Base-by-base conservation (phyloP, 2,329 filamentous ascomycete species). In the Pseudogymnoascus sp. region DNA sequence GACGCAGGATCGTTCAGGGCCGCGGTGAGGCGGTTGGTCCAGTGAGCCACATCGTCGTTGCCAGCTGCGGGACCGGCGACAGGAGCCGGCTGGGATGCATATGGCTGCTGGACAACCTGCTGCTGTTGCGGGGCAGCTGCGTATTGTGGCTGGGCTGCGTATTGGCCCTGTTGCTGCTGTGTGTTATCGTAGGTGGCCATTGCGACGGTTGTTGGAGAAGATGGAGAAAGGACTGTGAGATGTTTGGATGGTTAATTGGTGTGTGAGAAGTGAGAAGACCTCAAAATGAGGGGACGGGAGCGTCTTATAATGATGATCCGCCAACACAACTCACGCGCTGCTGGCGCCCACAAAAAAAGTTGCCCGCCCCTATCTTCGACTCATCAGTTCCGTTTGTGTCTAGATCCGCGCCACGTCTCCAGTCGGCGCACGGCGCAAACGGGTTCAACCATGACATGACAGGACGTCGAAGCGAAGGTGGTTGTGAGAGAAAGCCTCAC, bases 11-110 rank as follows among this genome's bases (percentile, higher is more conserved):
- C 21, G 23, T 59, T 60, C 26, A 50, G 61, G 11, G 53, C 61
- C 1, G 2, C 61, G 59, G 64, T 65, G 29, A 66, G 13, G 26
- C 64, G 61, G 37, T 42, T 42, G 11, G 62, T 62, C 65, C 65
- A 64, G 21, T 63, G 35, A 11, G 31, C 42, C 3, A 64, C 42
- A 50, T 64, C 63, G 38, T 64, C 60, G n/a, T 42, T 35, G 7
- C 46, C 46, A 4, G 46, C 46, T 19, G 46, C 21, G 42, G 42
- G 23, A 56, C 15, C 26, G 26, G 26, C 46, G 10, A 56, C 46
- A 11, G 46, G 46, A 17, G 46, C 46, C 4, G 46, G 46, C 26
- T 56, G 46, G 46, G 46, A 31, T 3, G 46, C 46, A 7, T 56
- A 56, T 19, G 46, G 46, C 46, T 56, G 46, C 26, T 56, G 46